Percentiles rank a stretch among this genome's conserved stretches.
phyloP scores from a whole-genome alignment of 495 filamentous ascomycete genomes.

The Trichoderma erinaceum region DNA sequence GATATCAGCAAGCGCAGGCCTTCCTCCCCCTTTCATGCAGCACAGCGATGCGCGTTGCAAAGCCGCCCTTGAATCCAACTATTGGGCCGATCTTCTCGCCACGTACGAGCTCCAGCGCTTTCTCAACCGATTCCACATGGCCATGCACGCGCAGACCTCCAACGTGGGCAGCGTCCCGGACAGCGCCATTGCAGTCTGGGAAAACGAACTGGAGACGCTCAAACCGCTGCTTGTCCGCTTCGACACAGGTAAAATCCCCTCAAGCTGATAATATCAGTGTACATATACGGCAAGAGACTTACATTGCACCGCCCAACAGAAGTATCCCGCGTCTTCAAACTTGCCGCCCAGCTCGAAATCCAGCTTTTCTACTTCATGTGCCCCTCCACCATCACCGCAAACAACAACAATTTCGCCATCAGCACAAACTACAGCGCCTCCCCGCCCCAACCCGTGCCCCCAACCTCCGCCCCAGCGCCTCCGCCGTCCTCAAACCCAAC shows the following conservation, averaged over 20 bases:
- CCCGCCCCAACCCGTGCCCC: conserved; percentile 18
- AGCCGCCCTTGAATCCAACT: conserved; percentile 29
- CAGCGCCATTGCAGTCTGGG: conserved; percentile 35
- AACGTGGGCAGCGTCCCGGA: conserved; percentile 33
- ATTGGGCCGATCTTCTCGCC: conserved; percentile 35
- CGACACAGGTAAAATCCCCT: conserved; percentile 29
- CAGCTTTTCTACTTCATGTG: conserved; percentile 43
- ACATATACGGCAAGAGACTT: neutral
- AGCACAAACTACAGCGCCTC: conserved; percentile 24
- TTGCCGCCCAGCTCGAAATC: conserved; percentile 39
- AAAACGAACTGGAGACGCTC: conserved; percentile 39
- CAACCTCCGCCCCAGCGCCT: neutral
- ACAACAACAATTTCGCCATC: conserved; percentile 21
- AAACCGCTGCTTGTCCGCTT: conserved; percentile 35
- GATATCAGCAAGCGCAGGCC: conserved; percentile 33
- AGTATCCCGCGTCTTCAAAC: conserved; percentile 34
- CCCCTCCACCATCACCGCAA: conserved; percentile 21
- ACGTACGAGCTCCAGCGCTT: conserved; percentile 40
- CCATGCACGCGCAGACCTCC: conserved; percentile 37
- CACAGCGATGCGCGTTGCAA: conserved; percentile 36
- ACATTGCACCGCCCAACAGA: conserved; percentile 31
- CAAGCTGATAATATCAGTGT: neutral
- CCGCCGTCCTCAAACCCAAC: conserved; percentile 17
- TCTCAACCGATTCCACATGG: conserved; percentile 33
- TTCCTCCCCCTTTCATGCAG: conserved; percentile 40